Conservation (phyloP, 2,329 filamentous ascomycete genomes). For the Graphilbum ipis-grandicollis region DNA sequence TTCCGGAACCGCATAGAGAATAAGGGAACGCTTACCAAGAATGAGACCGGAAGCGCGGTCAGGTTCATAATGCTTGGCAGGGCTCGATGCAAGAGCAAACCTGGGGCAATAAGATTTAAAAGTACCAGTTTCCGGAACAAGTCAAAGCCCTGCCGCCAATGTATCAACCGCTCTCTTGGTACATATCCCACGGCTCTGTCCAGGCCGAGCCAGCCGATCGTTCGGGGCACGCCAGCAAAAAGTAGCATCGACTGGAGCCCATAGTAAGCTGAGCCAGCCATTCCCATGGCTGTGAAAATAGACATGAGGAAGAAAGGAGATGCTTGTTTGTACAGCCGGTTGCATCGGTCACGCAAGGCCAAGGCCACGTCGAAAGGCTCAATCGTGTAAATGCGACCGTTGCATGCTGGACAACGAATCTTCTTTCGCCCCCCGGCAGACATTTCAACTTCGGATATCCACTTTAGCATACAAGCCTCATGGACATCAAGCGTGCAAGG, state of each 20-base stretch:
- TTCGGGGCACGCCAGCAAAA: constrained; percentile 31
- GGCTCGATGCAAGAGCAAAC: constrained; percentile 24
- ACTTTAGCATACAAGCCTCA: constrained; percentile 75
- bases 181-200: neutral
- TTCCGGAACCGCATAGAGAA: too few species aligned
- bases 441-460: constrained; percentile 78
- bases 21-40: constrained; percentile 17
- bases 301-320: constrained; percentile 49
- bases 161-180: neutral
- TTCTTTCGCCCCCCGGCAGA: constrained; percentile 40
- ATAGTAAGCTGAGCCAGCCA: constrained; percentile 35
- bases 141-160: constrained; percentile 4
- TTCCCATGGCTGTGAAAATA: constrained; percentile 32
- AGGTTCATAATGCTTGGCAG: constrained; percentile 24
- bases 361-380: constrained; percentile 61
- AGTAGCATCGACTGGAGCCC: constrained; percentile 30
- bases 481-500: constrained; percentile 83
- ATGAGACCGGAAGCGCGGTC: constrained; percentile 23
- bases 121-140: constrained; percentile 13
- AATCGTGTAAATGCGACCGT: constrained; percentile 58
- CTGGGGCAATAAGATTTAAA: constrained; percentile 28
- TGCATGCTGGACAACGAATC: constrained; percentile 79
- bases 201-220: constrained; percentile 22
- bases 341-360: constrained; percentile 41
- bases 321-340: constrained; percentile 33